phyloP scores from a whole-genome alignment of 73 alveolate genomes.

The Stentor roeselii region DNA sequence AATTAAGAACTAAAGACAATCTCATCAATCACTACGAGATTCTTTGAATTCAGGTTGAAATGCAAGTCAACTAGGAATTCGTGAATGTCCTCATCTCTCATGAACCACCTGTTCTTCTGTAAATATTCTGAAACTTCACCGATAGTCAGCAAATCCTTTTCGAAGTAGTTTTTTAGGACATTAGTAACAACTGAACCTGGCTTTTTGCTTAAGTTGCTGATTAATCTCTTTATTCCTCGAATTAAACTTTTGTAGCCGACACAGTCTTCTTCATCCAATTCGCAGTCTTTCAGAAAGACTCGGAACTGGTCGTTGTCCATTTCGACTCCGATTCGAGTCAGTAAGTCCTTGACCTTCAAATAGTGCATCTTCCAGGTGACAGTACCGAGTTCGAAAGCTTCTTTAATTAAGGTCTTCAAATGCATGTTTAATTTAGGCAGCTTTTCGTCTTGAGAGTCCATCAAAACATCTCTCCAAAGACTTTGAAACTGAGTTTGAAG shows the following conservation, averaged over 20 bases:
- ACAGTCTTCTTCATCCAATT: background rate
- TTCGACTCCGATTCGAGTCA: background rate
- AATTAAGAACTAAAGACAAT: background rate
- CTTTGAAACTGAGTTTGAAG: background rate
- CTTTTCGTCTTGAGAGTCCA: background rate
- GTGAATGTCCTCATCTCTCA: background rate
- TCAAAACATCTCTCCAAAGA: background rate
- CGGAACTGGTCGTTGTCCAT: background rate
- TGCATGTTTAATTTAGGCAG: no score
- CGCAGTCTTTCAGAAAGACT: background rate
- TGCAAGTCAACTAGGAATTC: background rate
- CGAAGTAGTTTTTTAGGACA: background rate
- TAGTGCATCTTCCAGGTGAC: background rate
- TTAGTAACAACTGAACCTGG: background rate
- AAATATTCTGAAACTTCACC: background rate
- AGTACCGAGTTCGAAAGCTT: background rate
- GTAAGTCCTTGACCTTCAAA: background rate
- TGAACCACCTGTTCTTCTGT: background rate
- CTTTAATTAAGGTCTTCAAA: background rate
- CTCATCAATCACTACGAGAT: background rate
- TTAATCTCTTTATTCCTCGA: background rate
- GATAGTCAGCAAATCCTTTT: no score
- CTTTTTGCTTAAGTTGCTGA: no score
- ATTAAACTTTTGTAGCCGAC: background rate
- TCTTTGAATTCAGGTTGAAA: background rate